These are phyloP conservation scores for Nannochloris sp. DNA, from an alignment of 139 green algal genomes.

Conservation along the genomic window DNA sequence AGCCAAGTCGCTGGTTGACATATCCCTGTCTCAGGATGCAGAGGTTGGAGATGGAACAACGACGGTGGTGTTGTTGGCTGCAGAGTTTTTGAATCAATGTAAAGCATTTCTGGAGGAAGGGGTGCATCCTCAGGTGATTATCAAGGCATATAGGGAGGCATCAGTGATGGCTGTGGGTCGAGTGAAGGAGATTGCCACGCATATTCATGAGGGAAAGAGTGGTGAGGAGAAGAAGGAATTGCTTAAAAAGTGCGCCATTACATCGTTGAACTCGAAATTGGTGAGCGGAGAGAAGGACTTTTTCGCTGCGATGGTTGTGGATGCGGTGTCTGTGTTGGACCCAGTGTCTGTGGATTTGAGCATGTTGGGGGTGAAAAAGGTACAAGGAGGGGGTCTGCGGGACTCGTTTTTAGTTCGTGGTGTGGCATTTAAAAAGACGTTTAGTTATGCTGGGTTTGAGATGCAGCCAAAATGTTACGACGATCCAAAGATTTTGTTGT, in stretches of 20 bases:
- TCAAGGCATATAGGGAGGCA: slow-evolving; percentile 76
- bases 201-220: slow-evolving; percentile 58
- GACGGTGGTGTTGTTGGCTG: slow-evolving; percentile 93
- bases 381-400: slow-evolving; percentile 80
- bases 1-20: slow-evolving; percentile 92
- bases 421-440: slow-evolving; percentile 99
- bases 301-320: slow-evolving; percentile 93
- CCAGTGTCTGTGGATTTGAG: slow-evolving; percentile 67
- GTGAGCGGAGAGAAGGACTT: slow-evolving; percentile 94
- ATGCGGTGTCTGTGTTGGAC: slow-evolving; percentile 83
- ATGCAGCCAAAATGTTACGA: slow-evolving; percentile 94
- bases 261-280: slow-evolving; percentile 93
- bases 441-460: slow-evolving; percentile 98
- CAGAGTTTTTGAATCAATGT: slow-evolving; percentile 86
- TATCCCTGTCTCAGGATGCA: slow-evolving; percentile 75
- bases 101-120: slow-evolving; percentile 97
- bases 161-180: slow-evolving; percentile 60
- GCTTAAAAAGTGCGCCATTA: slow-evolving; percentile 89
- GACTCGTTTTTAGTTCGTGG: slow-evolving; percentile 97
- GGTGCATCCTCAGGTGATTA: slow-evolving; percentile 90
- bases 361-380: slow-evolving; percentile 95
- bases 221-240: slow-evolving; percentile 63
- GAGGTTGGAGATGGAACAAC: slow-evolving; percentile 97
- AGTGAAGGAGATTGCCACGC: slow-evolving; percentile 69
- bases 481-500: slow-evolving; percentile 83